These are phyloP conservation scores for Candida methanosorbosa DNA, from an alignment of 805 yeast genomes.

Conservation along the genomic window DNA sequence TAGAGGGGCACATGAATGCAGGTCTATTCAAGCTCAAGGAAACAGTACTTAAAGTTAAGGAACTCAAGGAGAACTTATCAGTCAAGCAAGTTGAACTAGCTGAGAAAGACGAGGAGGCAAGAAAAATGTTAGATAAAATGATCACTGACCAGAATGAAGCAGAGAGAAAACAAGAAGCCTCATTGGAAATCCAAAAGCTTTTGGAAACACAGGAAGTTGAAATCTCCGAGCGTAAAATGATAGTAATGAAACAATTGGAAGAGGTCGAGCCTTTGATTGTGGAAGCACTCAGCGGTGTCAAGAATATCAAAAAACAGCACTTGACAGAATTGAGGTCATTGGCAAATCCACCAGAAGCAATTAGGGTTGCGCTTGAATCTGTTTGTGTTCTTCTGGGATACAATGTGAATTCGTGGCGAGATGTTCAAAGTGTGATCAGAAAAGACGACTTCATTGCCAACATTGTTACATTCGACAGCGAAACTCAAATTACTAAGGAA, in stretches of 20 bases:
- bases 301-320: constrained; percentile 86
- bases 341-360: constrained; percentile 85
- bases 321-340: constrained; percentile 82
- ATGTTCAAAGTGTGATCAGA: constrained; percentile 72
- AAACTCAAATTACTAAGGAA: constrained; percentile 42
- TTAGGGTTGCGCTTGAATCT: constrained; percentile 77
- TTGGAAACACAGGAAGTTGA: constrained; percentile 58
- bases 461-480: constrained; percentile 68
- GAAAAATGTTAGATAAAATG: constrained; percentile 63
- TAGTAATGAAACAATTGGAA: constrained; percentile 57
- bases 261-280: constrained; percentile 76
- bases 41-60: constrained; percentile 64
- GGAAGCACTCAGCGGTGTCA: constrained; percentile 86
- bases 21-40: constrained; percentile 75
- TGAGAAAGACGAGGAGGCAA: constrained; percentile 60
- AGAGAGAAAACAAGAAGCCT: constrained; percentile 81
- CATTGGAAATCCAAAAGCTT: constrained; percentile 64
- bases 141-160: constrained; percentile 84
- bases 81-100: constrained; percentile 40
- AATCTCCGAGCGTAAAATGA: constrained; percentile 41
- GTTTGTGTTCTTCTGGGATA: constrained; percentile 80
- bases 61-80: constrained; percentile 45
- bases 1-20: constrained; percentile 59
- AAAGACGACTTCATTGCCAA: constrained; percentile 81
- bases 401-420: constrained; percentile 62